A percentile compares a stretch with the other conserved stretches of the same genome.
phyloP scores from a whole-genome alignment of 2,329 filamentous ascomycete genomes.

The Volutella citrinella region DNA sequence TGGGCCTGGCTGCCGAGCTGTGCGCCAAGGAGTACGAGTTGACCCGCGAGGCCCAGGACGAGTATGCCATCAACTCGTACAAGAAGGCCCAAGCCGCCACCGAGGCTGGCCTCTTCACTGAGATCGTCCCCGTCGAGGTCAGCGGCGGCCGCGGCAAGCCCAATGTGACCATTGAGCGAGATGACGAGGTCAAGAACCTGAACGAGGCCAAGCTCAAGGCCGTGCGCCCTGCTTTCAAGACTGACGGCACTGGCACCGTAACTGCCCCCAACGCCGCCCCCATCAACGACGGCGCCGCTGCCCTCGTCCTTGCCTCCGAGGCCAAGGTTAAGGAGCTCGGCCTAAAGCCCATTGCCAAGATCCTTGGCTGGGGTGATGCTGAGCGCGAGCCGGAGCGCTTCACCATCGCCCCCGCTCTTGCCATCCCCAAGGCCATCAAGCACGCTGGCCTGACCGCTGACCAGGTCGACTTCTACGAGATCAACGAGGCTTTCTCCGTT shows the following conservation, averaged over 20 bases:
- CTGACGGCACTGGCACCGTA: constrained; percentile 87
- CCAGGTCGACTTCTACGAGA: constrained; percentile 90
- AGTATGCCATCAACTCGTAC: constrained; percentile 94
- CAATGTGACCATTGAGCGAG: constrained; percentile 71
- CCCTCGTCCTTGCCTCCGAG: constrained; percentile 90
- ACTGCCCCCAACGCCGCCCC: constrained; percentile 96
- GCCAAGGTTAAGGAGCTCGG: constrained; percentile 88
- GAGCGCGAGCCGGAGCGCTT: constrained; percentile 90
- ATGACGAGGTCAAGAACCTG: constrained; percentile 96
- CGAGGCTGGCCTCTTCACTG: constrained; percentile 76
- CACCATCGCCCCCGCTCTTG: constrained; percentile 88
- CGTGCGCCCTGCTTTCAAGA: constrained; percentile 80
- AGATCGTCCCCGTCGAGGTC: constrained; percentile 89
- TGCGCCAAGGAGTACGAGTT: constrained; percentile 83
- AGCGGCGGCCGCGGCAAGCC: constrained; percentile 89
- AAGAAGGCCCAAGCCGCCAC: constrained; percentile 87
- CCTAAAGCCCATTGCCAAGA: constrained; percentile 91
- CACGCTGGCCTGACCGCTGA: constrained; percentile 80
- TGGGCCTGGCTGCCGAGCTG: constrained; percentile 91
- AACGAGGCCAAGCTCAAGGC: constrained; percentile 78
- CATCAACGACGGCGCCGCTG: constrained; percentile 90
- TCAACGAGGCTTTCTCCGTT: constrained; percentile 98
- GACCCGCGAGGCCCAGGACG: constrained; percentile 82
- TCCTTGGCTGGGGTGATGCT: constrained; percentile 95
- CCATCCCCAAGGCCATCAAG: constrained; percentile 95